Conservation (phyloP, 2,329 filamentous ascomycete species). For the Huntiella bhutanensis region DNA sequence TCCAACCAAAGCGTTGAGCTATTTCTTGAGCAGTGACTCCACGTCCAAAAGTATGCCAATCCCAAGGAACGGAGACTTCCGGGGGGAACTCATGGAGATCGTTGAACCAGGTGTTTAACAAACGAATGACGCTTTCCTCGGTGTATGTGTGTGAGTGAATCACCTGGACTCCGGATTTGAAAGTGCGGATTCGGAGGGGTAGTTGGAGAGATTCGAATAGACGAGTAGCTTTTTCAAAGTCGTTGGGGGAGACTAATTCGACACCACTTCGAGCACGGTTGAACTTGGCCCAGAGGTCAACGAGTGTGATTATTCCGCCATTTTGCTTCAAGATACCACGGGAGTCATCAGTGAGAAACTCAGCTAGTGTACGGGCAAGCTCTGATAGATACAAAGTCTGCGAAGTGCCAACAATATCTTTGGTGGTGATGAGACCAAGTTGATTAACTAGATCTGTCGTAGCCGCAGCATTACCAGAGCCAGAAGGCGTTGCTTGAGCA, state of each 20-base stretch:
- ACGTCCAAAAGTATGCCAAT: conserved; percentile 59
- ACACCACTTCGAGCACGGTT: conserved; percentile 86
- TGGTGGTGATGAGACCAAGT: conserved; percentile 79
- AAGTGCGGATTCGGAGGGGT: conserved; percentile 69
- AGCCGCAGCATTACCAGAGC: conserved; percentile 40
- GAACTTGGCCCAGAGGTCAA: conserved; percentile 87
- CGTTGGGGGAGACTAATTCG: conserved; percentile 75
- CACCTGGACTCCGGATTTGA: conserved; percentile 86
- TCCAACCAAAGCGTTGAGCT: conserved; percentile 88
- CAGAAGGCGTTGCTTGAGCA: conserved; percentile 25
- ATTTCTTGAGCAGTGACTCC: conserved; percentile 80
- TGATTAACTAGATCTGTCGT: conserved; percentile 46
- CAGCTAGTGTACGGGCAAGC: conserved; percentile 64
- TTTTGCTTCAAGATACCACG: conserved; percentile 59
- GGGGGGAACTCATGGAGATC: conserved; percentile 50
- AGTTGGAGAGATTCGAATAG: conserved; percentile 78
- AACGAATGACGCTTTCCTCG: conserved; percentile 69
- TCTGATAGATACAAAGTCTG: conserved; percentile 83
- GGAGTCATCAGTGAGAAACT: conserved; percentile 74
- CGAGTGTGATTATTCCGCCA: conserved; percentile 73
- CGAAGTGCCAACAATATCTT: conserved; percentile 68
- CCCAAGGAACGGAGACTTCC: conserved; percentile 48
- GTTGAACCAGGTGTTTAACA: conserved; percentile 54
- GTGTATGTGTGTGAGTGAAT: conserved; percentile 77
- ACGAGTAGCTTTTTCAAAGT: conserved; percentile 76